Evolutionary conservation across 345 rosid genomes (phyloP).

Genomic region (Erodium maritimum): DNA sequence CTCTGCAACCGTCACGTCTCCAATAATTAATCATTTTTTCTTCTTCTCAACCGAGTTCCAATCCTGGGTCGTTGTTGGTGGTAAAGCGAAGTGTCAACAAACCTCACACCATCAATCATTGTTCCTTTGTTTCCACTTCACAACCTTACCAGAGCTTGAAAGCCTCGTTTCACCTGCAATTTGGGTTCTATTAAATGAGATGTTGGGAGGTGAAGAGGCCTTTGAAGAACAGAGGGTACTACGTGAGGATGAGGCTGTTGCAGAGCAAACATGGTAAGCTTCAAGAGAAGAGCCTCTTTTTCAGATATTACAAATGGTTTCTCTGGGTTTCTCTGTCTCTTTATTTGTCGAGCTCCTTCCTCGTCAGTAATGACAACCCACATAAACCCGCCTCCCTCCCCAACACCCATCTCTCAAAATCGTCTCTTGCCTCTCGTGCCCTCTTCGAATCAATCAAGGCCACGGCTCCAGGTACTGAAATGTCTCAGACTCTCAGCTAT

Average conservation of each 20-base stretch:
- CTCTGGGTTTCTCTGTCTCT: constrained; percentile 64
- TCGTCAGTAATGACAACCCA: constrained; percentile 31
- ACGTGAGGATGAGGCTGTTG: constrained; percentile 37
- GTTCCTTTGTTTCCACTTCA: constrained; percentile 44
- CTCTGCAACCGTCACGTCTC: constrained; percentile 13
- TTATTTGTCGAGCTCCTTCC: constrained; percentile 62
- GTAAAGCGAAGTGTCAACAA: constrained; percentile 36
- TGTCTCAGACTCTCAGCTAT: neutral
- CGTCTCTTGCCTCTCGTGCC: constrained; percentile 46
- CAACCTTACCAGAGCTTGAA: constrained; percentile 34
- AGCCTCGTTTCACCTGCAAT: constrained; percentile 35
- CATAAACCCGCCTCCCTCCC: constrained; percentile 27
- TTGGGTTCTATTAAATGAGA: constrained; percentile 24
- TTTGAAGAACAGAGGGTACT: constrained; percentile 28
- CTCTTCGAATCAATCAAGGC: constrained; percentile 46
- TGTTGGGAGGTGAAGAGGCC: constrained; percentile 36
- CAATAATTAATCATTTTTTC: neutral
- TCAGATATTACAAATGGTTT: constrained; percentile 66
- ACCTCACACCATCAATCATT: constrained; percentile 19
- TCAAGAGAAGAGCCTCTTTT: constrained; percentile 34
- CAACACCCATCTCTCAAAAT: constrained; percentile 29
- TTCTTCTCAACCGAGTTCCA: neutral
- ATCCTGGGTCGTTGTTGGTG: constrained; percentile 6
- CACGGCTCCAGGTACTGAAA: constrained; percentile 27
- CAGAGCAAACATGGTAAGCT: constrained; percentile 25